phyloP scores from a whole-genome alignment of 2,329 filamentous ascomycete species.

The Chaetomium strumarium region DNA sequence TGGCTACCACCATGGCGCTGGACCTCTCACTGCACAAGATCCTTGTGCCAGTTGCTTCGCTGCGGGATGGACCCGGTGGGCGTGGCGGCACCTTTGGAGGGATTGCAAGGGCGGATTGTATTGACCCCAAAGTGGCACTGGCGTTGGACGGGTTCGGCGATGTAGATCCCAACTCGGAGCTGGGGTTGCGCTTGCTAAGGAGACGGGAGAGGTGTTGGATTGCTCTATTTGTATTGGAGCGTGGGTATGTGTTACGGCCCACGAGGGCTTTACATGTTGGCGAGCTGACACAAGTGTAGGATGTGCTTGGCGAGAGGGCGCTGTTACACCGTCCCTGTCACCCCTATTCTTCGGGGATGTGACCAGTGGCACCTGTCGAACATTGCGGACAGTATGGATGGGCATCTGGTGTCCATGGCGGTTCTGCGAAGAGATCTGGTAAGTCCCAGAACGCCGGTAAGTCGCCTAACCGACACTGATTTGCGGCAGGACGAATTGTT shows the following conservation, averaged over 20 bases:
- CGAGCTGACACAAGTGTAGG: slow-evolving; percentile 27
- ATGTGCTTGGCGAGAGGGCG: slow-evolving; percentile 65
- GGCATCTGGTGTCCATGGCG: slow-evolving; percentile 65
- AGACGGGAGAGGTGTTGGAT: slow-evolving; percentile 65
- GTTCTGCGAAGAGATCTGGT: slow-evolving; percentile 63
- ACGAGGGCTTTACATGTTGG: too few relatives aligned
- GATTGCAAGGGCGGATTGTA: slow-evolving; percentile 60
- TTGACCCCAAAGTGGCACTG: slow-evolving; percentile 60
- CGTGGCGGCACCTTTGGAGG: slow-evolving; percentile 20
- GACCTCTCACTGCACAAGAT: slow-evolving; percentile 67
- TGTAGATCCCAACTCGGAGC: slow-evolving; percentile 54
- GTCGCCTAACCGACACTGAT: slow-evolving; percentile 7
- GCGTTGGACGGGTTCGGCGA: slow-evolving; percentile 62
- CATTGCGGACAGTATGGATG: slow-evolving; percentile 61
- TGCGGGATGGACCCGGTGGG: slow-evolving; percentile 39
- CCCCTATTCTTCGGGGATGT: slow-evolving; percentile 59
- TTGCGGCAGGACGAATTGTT: slow-evolving; percentile 47
- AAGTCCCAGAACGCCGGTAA: slow-evolving; percentile 20
- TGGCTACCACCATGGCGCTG: slow-evolving; percentile 62
- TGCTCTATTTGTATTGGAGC: slow-evolving; percentile 64
- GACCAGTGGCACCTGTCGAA: slow-evolving; percentile 62
- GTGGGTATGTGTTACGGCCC: slow-evolving; percentile 43
- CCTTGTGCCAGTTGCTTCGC: slow-evolving; percentile 48
- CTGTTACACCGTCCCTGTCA: slow-evolving; percentile 62
- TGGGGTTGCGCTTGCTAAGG: slow-evolving; percentile 55